A percentile compares a stretch with the other conserved stretches of the same genome.
These are phyloP conservation scores for Populus euphratica DNA, from an alignment of 345 rosid genomes.

Conservation along the genomic window DNA sequence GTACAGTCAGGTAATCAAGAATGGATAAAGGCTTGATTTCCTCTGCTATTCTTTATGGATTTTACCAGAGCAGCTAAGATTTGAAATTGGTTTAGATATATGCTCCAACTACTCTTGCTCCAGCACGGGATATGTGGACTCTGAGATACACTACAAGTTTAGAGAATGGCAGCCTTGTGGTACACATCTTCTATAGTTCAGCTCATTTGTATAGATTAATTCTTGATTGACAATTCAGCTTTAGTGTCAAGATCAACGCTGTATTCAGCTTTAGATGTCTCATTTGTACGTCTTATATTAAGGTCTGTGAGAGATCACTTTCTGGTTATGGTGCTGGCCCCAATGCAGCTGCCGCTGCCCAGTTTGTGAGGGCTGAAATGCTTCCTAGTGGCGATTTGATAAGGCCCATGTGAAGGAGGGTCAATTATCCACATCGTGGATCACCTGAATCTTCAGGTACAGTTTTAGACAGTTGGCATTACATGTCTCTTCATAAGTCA, in stretches of 20 bases:
- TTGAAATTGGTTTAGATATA: slow-evolving; percentile 51
- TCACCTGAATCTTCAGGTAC: slow-evolving; percentile 91
- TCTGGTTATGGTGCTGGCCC: slow-evolving; percentile 97
- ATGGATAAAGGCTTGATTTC: not conserved
- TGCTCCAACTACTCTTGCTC: slow-evolving; percentile 97
- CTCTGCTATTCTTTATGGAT: slow-evolving; percentile 3
- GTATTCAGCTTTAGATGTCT: not conserved
- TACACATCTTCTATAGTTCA: slow-evolving; percentile 29
- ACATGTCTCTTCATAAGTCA: not conserved
- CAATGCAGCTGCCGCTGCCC: slow-evolving; percentile 65
- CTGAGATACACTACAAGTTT: slow-evolving; percentile 85
- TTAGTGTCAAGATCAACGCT: not conserved
- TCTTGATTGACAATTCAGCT: not conserved
- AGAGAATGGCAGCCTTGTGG: slow-evolving; percentile 99
- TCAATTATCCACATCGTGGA: slow-evolving; percentile 96
- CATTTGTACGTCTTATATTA: not conserved
- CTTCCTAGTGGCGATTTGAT: slow-evolving; percentile 95
- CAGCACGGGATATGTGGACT: slow-evolving; percentile 99
- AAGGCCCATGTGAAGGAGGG: slow-evolving; percentile 98
- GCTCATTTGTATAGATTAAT: not conserved
- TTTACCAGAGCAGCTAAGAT: not conserved
- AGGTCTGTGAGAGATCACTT: slow-evolving; percentile 99
- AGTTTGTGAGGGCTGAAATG: slow-evolving; percentile 95
- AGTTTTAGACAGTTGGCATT: not conserved
- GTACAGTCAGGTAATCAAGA: slow-evolving; percentile 67